A percentile compares a stretch with the other conserved stretches of the same genome.
These are phyloP conservation scores for Rhododendron williamsianum DNA, from an alignment of 148 eudicot species.

Conservation along the genomic window DNA sequence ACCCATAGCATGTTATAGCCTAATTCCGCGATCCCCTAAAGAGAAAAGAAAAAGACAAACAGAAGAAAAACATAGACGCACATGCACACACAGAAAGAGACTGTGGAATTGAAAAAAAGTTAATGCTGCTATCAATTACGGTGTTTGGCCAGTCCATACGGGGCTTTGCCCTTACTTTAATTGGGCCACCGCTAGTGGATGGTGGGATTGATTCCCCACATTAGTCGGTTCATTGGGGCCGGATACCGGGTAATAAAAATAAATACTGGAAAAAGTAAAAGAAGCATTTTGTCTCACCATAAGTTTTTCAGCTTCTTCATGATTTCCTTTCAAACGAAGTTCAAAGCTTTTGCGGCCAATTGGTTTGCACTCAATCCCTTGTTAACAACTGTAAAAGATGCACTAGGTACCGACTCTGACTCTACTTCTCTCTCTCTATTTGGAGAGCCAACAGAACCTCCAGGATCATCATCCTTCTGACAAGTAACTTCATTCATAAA, in stretches of 20 bases:
- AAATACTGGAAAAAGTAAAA: background rate
- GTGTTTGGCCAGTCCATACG: background rate
- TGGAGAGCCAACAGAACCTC: too few relatives aligned
- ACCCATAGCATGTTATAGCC: background rate
- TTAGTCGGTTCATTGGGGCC: background rate
- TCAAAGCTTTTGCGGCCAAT: conserved; percentile 86
- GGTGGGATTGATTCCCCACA: background rate
- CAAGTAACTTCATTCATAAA: too few relatives aligned
- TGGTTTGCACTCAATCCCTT: conserved; percentile 80
- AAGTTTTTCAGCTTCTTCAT: conserved; percentile 82
- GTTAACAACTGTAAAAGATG: conserved; percentile 21
- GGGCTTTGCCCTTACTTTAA: background rate
- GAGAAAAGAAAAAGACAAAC: background rate
- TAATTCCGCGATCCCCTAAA: background rate
- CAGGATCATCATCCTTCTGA: too few relatives aligned
- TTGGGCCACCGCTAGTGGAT: background rate
- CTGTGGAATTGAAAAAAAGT: background rate
- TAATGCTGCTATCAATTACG: background rate
- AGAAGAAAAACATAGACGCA: background rate
- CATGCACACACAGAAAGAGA: background rate
- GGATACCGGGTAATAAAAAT: background rate
- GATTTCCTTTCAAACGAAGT: conserved; percentile 83
- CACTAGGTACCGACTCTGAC: conserved; percentile 12
- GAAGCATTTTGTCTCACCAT: conserved; percentile 39
- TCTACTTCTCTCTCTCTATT: too few relatives aligned